These are phyloP conservation scores for Boletus semigastroideus DNA, from an alignment of 1,284 basidiomycete species.

Conservation along the genomic window DNA sequence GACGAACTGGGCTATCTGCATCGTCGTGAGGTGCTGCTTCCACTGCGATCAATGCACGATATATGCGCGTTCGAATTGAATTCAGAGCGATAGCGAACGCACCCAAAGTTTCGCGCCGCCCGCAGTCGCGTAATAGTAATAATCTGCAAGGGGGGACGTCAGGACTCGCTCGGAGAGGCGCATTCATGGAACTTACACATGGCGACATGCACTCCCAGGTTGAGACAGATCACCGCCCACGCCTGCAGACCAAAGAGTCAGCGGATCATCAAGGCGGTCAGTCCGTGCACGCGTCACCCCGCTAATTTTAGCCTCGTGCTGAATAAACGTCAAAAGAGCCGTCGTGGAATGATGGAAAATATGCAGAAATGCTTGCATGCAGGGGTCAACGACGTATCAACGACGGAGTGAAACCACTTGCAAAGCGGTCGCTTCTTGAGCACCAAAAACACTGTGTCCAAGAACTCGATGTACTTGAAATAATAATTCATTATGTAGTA, in stretches of 20 bases:
- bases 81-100: slow-evolving; percentile 26
- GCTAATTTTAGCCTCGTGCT: slow-evolving; percentile 86
- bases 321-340: slow-evolving; percentile 89
- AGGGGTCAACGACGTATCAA: neutral
- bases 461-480: slow-evolving; percentile 91
- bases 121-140: slow-evolving; percentile 95
- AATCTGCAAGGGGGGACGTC: slow-evolving; percentile 54
- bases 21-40: slow-evolving; percentile 93
- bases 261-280: slow-evolving; percentile 4
- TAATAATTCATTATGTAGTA: slow-evolving; percentile 99
- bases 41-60: slow-evolving; percentile 52
- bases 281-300: slow-evolving; percentile 52
- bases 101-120: slow-evolving; percentile 94
- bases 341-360: slow-evolving; percentile 98
- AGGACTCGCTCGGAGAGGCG: neutral
- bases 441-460: slow-evolving; percentile 95
- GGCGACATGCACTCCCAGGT: slow-evolving; percentile 91
- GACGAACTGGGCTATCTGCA: slow-evolving; percentile 94
- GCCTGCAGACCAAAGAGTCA: slow-evolving; percentile 51
- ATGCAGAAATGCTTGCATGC: slow-evolving; percentile 82
- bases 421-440: slow-evolving; percentile 96
- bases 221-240: slow-evolving; percentile 92
- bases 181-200: slow-evolving; percentile 75
- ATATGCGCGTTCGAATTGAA: slow-evolving; percentile 1
- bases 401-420: slow-evolving; percentile 37